Conservation (phyloP, 1,284 basidiomycete species). For the Stygiomarasmius scandens region DNA sequence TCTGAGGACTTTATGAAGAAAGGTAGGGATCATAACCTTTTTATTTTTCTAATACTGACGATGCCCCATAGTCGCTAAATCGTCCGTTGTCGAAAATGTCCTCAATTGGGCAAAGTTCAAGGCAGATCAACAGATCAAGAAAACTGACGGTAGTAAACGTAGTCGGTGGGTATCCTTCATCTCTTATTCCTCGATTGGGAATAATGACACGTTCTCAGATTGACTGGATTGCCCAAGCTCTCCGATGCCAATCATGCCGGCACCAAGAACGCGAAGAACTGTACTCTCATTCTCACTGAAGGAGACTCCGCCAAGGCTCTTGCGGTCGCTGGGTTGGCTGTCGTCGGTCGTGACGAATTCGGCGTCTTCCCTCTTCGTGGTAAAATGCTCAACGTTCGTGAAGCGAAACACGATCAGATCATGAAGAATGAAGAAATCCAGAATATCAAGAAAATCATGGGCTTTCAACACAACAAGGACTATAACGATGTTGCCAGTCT, state of each 20-base stretch:
- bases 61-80: conserved; percentile 72
- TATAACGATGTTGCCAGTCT: conserved; percentile 77
- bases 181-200: not conserved
- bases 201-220: conserved; percentile 42
- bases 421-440: conserved; percentile 98
- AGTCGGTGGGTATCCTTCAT: conserved; percentile 59
- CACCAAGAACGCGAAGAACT: conserved; percentile 77
- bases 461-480: conserved; percentile 91
- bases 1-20: conserved; percentile 97
- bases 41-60: conserved; percentile 14
- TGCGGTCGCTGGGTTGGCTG: conserved; percentile 91
- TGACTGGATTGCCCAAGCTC: conserved; percentile 92
- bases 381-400: conserved; percentile 96
- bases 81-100: conserved; percentile 90
- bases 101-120: conserved; percentile 97
- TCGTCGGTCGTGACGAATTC: conserved; percentile 95
- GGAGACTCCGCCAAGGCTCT: conserved; percentile 99
- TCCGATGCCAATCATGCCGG: conserved; percentile 99
- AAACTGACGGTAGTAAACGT: conserved; percentile 94
- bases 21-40: conserved; percentile 51
- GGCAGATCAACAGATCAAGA: conserved; percentile 95
- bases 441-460: conserved; percentile 98
- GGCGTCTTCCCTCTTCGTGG: conserved; percentile 98
- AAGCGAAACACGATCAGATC: conserved; percentile 94
- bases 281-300: conserved; percentile 97